phyloP scores from a whole-genome alignment of 1,139 yeast species.

The Suhomyces taliae region DNA sequence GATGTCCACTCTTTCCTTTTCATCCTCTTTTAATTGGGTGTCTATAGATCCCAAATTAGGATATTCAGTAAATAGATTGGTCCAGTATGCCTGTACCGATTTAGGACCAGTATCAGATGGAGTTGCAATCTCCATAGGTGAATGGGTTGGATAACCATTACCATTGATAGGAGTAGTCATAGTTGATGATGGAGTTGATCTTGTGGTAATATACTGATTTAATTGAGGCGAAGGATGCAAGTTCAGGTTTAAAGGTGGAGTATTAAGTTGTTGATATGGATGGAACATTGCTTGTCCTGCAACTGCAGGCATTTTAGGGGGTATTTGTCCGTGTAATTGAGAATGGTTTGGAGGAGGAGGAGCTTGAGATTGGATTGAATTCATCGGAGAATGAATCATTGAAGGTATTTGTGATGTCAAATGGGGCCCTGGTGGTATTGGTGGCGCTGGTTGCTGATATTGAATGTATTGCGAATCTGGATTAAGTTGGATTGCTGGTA shows the following conservation, averaged over 20 bases:
- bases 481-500: background rate
- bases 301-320: background rate
- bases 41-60: background rate
- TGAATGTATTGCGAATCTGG: background rate
- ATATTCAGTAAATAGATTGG: conserved; percentile 2
- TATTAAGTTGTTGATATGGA: background rate
- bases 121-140: background rate
- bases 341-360: background rate
- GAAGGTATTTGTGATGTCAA: background rate
- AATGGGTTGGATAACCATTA: background rate
- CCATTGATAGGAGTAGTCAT: conserved; percentile 1
- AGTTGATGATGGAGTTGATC: background rate
- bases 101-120: background rate
- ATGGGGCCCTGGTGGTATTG: background rate
- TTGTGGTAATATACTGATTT: background rate
- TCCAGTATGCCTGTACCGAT: conserved; percentile 2
- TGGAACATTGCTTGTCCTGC: background rate
- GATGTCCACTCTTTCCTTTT: conserved; percentile 7
- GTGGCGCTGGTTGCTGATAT: background rate
- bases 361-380: background rate
- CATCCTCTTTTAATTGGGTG: conserved; percentile 8
- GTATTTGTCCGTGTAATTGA: background rate
- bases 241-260: background rate
- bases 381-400: background rate
- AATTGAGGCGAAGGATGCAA: background rate